Conservation (phyloP, 2,329 filamentous ascomycete genomes). For the Pseudogymnoascus sp. region DNA sequence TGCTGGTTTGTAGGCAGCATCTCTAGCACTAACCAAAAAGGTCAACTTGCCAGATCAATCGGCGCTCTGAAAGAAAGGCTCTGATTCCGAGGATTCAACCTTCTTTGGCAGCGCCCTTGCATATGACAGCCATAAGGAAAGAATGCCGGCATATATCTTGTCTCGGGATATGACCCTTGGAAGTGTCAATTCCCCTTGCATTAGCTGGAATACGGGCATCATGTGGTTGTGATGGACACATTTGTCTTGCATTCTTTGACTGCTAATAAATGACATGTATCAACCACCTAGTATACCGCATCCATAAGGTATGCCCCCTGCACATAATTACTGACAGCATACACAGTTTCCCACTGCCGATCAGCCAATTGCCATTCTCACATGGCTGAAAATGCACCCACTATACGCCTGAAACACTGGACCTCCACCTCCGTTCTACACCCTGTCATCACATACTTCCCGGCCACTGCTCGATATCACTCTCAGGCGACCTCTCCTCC, state of each 20-base stretch:
- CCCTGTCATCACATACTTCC: background rate
- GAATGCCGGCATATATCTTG: no score
- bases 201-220: background rate
- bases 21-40: background rate
- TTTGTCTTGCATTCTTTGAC: background rate
- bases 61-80: no score
- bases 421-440: background rate
- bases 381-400: background rate
- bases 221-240: background rate
- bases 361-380: background rate
- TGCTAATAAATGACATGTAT: background rate
- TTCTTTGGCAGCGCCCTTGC: no score
- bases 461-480: slow-evolving; percentile 4
- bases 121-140: no score
- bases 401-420: background rate
- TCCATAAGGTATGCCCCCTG: background rate
- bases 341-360: background rate
- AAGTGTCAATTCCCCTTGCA: no score
- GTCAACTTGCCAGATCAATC: background rate
- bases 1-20: background rate
- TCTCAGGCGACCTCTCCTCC: background rate
- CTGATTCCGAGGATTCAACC: no score
- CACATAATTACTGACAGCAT: background rate
- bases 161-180: no score
- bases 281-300: background rate